Base-by-base conservation (phyloP, 2,329 filamentous ascomycete species). In the Ophiostoma ulmi region DNA sequence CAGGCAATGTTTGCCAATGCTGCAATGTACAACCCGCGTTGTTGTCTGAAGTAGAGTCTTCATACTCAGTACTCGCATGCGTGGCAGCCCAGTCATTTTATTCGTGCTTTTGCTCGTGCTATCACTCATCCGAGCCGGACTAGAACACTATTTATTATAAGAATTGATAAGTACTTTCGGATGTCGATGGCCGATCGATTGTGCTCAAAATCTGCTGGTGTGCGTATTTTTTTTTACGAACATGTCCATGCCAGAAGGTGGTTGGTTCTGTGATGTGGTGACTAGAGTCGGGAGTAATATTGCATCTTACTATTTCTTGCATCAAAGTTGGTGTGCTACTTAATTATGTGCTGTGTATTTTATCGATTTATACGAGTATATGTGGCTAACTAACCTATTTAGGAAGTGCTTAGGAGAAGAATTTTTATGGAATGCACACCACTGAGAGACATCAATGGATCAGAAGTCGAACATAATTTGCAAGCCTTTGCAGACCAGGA, bases 161-260 rank as follows among this genome's bases (percentile, higher is more conserved):
- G 13, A 20, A 48, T 31, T 3, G 1, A 31, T 31, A 48, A 48
- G 52, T 58, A 58, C 52, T 31, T 58, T 26, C 52, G 20, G 22
- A n/a, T 11, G 44, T 20, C 44, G 44, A 48, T n/a, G 44, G 17
- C 17, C 44, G 44, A 48, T 48, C 44, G 44, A 48, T 48, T 48
- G 44, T 48, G 44, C 11, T 58, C n/a, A 31, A 20, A 48, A 17
- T 48, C 17, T 48, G 44, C 39, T 44, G 39, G 39, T 13, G n/a
- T n/a, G 52, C 22, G 52, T 55, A 10, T 3, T 58, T 58, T 11
- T 58, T 58, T 58, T 58, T n/a, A 10, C 52, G 52, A 58, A 22
- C 22, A 58, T 58, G 52, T 58, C 52, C 52, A 58, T 58, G 52
- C 52, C 52, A 58, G 8, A 58, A 58, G 52, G 52, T 63, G 58